Conservation (phyloP, 257 asterid genomes). For the Solanum pinnatisectum region DNA sequence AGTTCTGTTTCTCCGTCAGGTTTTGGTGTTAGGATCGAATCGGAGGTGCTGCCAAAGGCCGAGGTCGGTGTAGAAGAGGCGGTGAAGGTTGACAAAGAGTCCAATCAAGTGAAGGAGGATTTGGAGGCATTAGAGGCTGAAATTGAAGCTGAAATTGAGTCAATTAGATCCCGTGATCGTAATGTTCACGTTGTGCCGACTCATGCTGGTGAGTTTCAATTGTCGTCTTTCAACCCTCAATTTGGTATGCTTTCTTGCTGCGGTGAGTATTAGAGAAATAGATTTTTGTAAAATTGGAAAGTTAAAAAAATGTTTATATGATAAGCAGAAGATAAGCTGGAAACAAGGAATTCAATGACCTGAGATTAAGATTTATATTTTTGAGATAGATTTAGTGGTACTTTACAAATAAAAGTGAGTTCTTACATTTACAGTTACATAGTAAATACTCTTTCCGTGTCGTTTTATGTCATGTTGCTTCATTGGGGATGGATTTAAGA, state of each 20-base stretch:
- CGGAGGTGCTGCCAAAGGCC: slow-evolving; percentile 19
- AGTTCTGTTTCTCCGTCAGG: slow-evolving; percentile 1
- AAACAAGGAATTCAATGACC: background rate
- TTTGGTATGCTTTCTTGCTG: background rate
- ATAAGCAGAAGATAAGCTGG: background rate
- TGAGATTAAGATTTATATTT: background rate
- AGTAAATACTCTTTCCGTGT: background rate
- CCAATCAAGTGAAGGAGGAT: slow-evolving; percentile 34
- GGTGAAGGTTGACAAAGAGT: slow-evolving; percentile 43
- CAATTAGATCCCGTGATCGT: slow-evolving; percentile 48
- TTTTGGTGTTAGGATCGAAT: slow-evolving; percentile 17
- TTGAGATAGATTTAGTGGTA: background rate
- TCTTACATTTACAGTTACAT: background rate
- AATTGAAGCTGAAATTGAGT: slow-evolving; percentile 63
- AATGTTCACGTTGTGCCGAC: slow-evolving; percentile 79
- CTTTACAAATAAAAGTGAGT: background rate
- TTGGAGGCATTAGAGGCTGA: slow-evolving; percentile 77
- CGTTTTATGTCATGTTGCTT: background rate
- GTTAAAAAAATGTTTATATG: background rate
- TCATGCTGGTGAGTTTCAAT: slow-evolving; percentile 69
- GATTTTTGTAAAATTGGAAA: background rate
- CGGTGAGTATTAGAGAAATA: background rate
- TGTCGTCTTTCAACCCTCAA: background rate
- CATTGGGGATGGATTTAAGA: background rate
- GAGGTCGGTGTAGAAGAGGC: slow-evolving; percentile 25